phyloP scores from a whole-genome alignment of 176 grass and related monocot genomes.

The Canna indica region DNA sequence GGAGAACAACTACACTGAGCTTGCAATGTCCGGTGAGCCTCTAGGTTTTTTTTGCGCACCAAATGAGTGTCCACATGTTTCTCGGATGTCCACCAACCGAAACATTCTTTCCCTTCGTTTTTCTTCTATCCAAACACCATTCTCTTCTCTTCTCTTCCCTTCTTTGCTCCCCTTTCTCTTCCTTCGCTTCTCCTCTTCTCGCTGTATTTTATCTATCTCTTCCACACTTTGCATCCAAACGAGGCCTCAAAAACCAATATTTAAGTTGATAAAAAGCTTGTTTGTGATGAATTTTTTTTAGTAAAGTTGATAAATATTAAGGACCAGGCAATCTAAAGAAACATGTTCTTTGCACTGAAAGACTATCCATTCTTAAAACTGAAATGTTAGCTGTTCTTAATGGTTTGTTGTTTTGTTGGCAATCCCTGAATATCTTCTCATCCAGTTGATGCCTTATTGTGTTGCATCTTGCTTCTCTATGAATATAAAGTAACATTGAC shows the following conservation, averaged over 20 bases:
- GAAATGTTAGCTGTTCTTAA: neutral
- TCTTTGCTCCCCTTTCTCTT: too few relatives aligned
- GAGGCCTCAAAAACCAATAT: neutral
- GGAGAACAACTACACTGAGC: constrained; percentile 63
- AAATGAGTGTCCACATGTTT: too few relatives aligned
- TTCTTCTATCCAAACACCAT: too few relatives aligned
- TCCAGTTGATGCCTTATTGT: neutral
- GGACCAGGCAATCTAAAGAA: too few relatives aligned
- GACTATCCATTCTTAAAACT: neutral
- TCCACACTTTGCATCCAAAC: too few relatives aligned
- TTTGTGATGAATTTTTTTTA: neutral
- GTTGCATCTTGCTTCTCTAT: neutral
- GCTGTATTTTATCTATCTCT: too few relatives aligned
- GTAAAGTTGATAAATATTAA: too few relatives aligned
- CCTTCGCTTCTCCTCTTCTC: too few relatives aligned
- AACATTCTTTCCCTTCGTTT: too few relatives aligned
- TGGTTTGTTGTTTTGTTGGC: neutral
- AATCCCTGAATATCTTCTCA: neutral
- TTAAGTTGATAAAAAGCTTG: neutral
- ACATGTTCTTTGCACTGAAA: neutral
- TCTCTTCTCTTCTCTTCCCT: too few relatives aligned
- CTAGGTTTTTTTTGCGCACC: neutral
- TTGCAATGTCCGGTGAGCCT: constrained; percentile 50
- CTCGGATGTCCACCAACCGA: too few relatives aligned
- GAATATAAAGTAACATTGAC: neutral